A percentile compares a stretch with the other conserved stretches of the same genome.
phyloP scores from a whole-genome alignment of 129 eudicot genomes.

The Escallonia herrerae region DNA sequence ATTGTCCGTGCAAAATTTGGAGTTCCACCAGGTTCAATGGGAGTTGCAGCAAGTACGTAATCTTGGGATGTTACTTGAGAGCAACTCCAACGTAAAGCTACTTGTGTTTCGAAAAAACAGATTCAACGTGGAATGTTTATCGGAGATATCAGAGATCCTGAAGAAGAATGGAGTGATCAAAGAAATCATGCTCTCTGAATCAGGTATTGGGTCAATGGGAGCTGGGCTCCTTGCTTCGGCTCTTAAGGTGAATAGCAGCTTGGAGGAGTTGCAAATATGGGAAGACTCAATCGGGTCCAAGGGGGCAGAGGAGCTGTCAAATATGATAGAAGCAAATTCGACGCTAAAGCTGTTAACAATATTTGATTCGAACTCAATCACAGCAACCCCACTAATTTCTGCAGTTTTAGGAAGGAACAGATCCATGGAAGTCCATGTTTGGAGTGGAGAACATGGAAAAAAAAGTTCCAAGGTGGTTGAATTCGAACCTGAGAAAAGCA shows the following conservation, averaged over 20 bases:
- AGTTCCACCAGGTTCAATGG: slow-evolving; percentile 68
- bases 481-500: slow-evolving; percentile 60
- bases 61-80: slow-evolving; percentile 36
- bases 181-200: slow-evolving; percentile 63
- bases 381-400: slow-evolving; percentile 75
- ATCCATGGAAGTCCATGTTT: slow-evolving; percentile 68
- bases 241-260: slow-evolving; percentile 49
- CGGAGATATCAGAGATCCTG: slow-evolving; percentile 39
- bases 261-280: slow-evolving; percentile 85
- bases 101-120: slow-evolving; percentile 46
- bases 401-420: slow-evolving; percentile 86
- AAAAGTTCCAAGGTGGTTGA: slow-evolving; percentile 52
- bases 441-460: slow-evolving; percentile 46
- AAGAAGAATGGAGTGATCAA: slow-evolving; percentile 45
- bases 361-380: slow-evolving; percentile 55
- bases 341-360: slow-evolving; percentile 58
- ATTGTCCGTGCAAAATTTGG: slow-evolving; percentile 36
- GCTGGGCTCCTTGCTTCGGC: slow-evolving; percentile 64
- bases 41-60: slow-evolving; percentile 33
- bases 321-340: slow-evolving; percentile 79
- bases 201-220: slow-evolving; percentile 70
- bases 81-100: slow-evolving; percentile 26
- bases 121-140: slow-evolving; percentile 40
- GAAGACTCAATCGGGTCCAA: slow-evolving; percentile 80
- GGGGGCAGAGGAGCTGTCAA: slow-evolving; percentile 86